Evolutionary conservation across 179 eudicot genomes (phyloP).

Genomic region (Gypsophila paniculata): DNA sequence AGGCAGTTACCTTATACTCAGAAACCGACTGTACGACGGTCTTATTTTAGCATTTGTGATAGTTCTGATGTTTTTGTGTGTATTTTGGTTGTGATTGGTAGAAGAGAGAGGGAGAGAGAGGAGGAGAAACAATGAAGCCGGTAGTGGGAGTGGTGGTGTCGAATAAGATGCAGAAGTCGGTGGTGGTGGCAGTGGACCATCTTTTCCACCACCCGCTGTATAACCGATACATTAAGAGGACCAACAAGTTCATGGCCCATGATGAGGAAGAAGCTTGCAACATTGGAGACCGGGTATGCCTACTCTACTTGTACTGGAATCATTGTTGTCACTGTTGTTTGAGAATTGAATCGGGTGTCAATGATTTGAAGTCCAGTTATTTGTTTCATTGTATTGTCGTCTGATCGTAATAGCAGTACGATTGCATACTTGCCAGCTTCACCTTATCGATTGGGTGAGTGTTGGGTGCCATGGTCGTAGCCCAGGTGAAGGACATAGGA

Average conservation of each 20-base stretch:
- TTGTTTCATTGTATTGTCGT: too few species aligned
- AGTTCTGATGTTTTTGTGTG: neutral
- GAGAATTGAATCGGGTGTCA: neutral
- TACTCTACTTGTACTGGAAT: neutral
- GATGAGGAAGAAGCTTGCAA: constrained; percentile 73
- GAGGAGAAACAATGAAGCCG: constrained; percentile 57
- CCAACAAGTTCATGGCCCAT: constrained; percentile 92
- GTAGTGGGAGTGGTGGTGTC: constrained; percentile 76
- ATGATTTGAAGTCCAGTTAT: too few species aligned
- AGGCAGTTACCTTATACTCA: too few species aligned
- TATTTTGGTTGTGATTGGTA: constrained; percentile 9
- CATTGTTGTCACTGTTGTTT: neutral
- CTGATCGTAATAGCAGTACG: neutral
- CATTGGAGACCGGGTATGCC: constrained; percentile 71
- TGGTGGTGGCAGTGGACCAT: constrained; percentile 82
- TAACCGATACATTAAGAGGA: constrained; percentile 72
- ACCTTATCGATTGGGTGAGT: too few species aligned
- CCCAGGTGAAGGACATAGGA: too few species aligned
- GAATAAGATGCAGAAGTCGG: constrained; percentile 94
- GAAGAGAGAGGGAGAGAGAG: too few species aligned
- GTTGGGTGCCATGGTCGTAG: too few species aligned
- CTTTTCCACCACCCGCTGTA: constrained; percentile 63
- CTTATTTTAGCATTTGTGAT: too few species aligned
- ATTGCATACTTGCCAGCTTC: neutral
- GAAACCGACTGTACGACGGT: too few species aligned